A percentile compares a stretch with the other conserved stretches of the same genome.
These are phyloP conservation scores for Leccinum obscurum DNA, from an alignment of 768 basidiomycete species.

Conservation along the genomic window DNA sequence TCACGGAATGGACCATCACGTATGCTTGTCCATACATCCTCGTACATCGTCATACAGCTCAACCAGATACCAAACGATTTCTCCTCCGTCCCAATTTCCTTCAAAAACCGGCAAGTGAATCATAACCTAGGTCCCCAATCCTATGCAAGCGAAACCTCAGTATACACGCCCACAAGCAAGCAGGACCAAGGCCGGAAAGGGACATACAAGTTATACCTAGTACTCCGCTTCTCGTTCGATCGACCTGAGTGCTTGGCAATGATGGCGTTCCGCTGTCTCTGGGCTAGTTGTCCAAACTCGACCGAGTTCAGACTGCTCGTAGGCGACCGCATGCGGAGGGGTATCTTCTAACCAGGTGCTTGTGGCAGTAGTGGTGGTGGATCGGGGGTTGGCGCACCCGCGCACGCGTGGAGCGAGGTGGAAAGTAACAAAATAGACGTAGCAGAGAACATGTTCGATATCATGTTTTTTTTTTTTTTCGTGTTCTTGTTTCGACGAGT, in stretches of 20 bases:
- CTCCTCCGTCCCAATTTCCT: conserved; percentile 64
- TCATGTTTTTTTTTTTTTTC: conserved; percentile 11
- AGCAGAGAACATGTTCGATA: conserved; percentile 9
- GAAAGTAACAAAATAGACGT: conserved; percentile 15
- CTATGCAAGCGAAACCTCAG: conserved; percentile 35
- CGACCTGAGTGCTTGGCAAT: conserved; percentile 47
- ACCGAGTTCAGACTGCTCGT: background rate
- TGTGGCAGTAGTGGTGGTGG: background rate
- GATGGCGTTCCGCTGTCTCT: conserved; percentile 42
- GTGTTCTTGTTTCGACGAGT: background rate
- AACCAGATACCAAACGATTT: conserved; percentile 73
- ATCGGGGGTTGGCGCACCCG: conserved; percentile 18
- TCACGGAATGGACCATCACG: conserved; percentile 14
- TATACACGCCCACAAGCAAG: background rate
- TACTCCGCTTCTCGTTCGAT: conserved; percentile 39
- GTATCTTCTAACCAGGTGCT: conserved; percentile 20
- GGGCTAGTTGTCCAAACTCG: conserved; percentile 36
- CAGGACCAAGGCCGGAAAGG: background rate
- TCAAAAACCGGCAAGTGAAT: conserved; percentile 60
- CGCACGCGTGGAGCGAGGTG: conserved; percentile 5
- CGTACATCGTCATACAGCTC: conserved; percentile 63
- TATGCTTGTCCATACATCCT: conserved; percentile 41
- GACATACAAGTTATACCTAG: conserved; percentile 55
- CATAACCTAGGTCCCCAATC: conserved; percentile 62
- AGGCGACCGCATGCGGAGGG: conserved; percentile 22